Base-by-base conservation (phyloP, 768 basidiomycete species). In the Paxillus involutus region DNA sequence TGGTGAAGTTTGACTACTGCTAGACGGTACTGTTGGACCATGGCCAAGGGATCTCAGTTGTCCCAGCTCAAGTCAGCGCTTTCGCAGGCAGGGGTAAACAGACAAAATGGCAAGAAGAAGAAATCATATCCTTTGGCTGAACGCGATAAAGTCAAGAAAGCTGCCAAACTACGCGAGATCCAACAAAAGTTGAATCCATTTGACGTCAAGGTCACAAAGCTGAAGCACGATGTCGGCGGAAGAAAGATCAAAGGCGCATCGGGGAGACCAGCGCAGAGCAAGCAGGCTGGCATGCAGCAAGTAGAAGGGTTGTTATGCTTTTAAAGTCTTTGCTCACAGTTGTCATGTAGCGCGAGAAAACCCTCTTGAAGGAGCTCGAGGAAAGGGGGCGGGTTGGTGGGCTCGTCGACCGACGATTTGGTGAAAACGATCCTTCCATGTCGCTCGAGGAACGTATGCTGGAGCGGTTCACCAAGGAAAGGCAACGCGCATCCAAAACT, bases 401-500 rank as follows among this genome's bases (percentile, higher is more conserved):
- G 6, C 86, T 99, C 53, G 75, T 95, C 52, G 97, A 99, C 72
- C 83, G 92, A 48, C 88, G 97, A 17, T 98, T 98, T 66, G 97
- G 97, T 73, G 97, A 99, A 80, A 87, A 91, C 66, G 86, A 98
- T 57, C 86, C 94, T 2, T 80, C 85, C 10, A 85, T 98, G 82
- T 87, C 90, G n/a, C 77, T 94, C 32, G 97, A 99, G 69, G 96
- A 98, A 60, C 88, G 94, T 57, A 98, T 98, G 88, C 79, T 98
- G 36, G 94, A 96, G 71, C 88, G 97, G 30, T 98, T 98, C 69
- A 98, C 95, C 10, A 81, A 81, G 59, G 95, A 98, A 71, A 77
- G 93, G 55, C 91, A 95, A 66, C 80, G 88, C 17, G 71, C 84
- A 9, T 86, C 88, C 33, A 91, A 87, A 71, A 85, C 87, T 40